Base-by-base conservation (phyloP, 2,329 filamentous ascomycete genomes). In the Diaporthe helianthi region DNA sequence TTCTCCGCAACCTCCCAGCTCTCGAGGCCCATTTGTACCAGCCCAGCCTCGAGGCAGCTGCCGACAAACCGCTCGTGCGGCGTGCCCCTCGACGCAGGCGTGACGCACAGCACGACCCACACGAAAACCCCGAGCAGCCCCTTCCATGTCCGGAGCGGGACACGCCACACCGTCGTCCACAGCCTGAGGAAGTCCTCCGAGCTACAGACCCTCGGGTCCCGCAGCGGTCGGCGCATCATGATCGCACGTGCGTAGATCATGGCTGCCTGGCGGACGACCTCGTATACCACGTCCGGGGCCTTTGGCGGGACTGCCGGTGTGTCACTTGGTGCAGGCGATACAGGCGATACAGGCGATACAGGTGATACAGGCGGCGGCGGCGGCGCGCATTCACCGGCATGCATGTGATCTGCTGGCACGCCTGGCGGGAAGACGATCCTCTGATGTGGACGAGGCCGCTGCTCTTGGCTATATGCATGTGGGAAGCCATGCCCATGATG, bases 231-330 rank as follows among this genome's bases (percentile, higher is more conserved):
- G 3, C 83, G 81, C 12, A 75, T 70, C 36, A 80, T 75, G 51
- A 87, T 83, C 2, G 85, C 83, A 3, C 79, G 78, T 68, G 80
- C 81, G 76, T 86, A 87, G 29, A 87, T 75, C 7, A 84, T 75
- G 0, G 85, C 83, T 0, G 83, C 79, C 54, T 79, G 76, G 2
- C 84, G 82, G 13, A 86, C 79, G 12, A 81, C 80, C 49, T 81
- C 78, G 75, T 87, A 86, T 72, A 86, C 79, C 60, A 78, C 74
- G 69, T 86, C 84, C 2, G 81, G 76, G 24, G 22, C n/a, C 1
- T 31, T 31, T 2, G 60, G 24, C n/a, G 44, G n/a, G 3, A 24
- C 36, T 9, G 29, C 7, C 12, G 63, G 29, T 22, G 24, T 44
- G 63, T 36, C 51, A 36, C 24, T n/a, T 12, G 19, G 58, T 1